Base-by-base conservation (phyloP, 108 stramenopile species). In the Aurantiochytrium sp. region DNA sequence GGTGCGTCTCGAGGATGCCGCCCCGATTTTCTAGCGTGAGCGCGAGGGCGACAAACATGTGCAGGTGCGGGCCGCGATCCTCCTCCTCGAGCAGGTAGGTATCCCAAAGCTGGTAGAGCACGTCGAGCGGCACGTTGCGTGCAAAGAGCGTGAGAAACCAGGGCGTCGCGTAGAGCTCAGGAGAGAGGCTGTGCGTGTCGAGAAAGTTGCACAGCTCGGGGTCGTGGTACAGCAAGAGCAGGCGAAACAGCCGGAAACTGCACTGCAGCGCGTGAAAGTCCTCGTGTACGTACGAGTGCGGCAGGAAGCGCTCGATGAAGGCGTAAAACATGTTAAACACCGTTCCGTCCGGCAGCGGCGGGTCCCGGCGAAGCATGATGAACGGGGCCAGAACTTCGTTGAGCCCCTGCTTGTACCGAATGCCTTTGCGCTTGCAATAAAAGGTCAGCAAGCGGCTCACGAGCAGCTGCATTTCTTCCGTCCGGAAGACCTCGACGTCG, bases 311-410 rank as follows among this genome's bases (percentile, higher is more conserved):
- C 86, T 55, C 86, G n/a, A 90, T 42, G 69, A 91, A 90, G 37
- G 88, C 86, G 37, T 41, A 68, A 89, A 90, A 90, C 54, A 89
- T 53, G 45, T 87, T 39, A 73, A 88, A 90, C 34, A 90, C 87
- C 15, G 87, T 91, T 42, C 86, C 89, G 21, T 88, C 90, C 21
- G 90, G 86, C 27, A 87, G 69, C 86, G 86, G 86, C 19, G 90
- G 85, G 68, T 37, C 54, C 54, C 55, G 36, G 10, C 87, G 89
- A 27, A 92, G 89, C 24, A 89, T 90, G 45, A 93, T 86, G 59
- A 93, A 91, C 4, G 91, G 91, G 37, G 91, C 91, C 3, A 93
- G 85, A 3, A 93, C 87, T 88, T 93, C 92, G 55, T 93, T 92
- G 87, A 93, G 65, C 0, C 92, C 92, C 89, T 93, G 91, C 31